Conservation (phyloP, 352 stramenopile species). For the Thraustochytrium sp. region DNA sequence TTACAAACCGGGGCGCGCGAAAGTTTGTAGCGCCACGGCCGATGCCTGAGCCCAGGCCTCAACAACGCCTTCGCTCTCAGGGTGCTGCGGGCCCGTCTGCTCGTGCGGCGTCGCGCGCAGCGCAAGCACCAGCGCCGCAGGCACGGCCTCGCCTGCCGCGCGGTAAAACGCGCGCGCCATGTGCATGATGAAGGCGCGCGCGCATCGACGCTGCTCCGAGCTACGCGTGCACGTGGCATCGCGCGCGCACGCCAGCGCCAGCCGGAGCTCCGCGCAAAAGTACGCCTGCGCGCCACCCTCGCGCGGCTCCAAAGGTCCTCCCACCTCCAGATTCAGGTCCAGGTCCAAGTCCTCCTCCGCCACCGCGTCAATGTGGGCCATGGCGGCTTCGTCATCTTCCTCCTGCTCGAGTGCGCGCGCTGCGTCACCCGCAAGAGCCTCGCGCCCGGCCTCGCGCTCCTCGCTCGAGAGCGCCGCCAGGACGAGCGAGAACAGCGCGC, state of each 20-base stretch:
- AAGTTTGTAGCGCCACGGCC: neutral
- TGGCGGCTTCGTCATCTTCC: neutral
- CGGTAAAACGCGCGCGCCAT: neutral
- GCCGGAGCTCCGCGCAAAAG: neutral
- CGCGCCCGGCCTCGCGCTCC: neutral
- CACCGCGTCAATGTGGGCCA: neutral
- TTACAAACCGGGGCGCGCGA: neutral
- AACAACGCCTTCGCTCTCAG: neutral
- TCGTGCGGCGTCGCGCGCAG: neutral
- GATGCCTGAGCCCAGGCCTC: neutral
- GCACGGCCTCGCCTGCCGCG: neutral
- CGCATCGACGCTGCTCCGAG: neutral
- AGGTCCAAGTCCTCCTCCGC: neutral
- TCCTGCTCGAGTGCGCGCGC: neutral
- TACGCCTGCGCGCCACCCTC: neutral
- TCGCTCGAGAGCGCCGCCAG: neutral
- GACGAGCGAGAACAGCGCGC: neutral
- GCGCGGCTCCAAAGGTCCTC: neutral
- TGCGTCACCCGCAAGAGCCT: neutral
- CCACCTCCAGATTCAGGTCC: neutral
- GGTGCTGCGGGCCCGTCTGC: neutral
- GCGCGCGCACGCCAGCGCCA: neutral
- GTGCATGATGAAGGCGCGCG: neutral
- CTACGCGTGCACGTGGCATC: neutral
- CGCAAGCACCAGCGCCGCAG: neutral